Evolutionary conservation across 495 filamentous ascomycete species (phyloP).

Genomic region (Penicillium argentinense): DNA sequence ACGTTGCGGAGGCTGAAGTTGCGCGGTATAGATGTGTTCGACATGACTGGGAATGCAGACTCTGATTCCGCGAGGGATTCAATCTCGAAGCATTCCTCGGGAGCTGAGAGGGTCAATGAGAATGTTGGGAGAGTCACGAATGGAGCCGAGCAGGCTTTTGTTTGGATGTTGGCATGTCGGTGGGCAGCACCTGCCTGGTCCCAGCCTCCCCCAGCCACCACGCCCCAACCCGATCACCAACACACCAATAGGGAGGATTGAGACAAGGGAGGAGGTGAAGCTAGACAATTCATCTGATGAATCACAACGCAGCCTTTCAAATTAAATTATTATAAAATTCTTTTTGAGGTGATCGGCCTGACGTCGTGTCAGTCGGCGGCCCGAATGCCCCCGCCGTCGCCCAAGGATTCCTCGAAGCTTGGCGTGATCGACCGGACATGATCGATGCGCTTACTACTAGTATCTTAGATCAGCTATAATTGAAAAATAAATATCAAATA

Average conservation of each 20-base stretch:
- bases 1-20: constrained; percentile 36
- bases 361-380: constrained; percentile 3
- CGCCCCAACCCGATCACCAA: constrained; percentile 1
- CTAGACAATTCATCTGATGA: constrained; percentile 19
- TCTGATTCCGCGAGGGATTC: constrained; percentile 12
- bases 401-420: constrained; percentile 21
- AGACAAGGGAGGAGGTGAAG: constrained; percentile 18
- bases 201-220: constrained; percentile 36
- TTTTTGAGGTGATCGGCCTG: neutral
- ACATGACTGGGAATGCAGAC: constrained; percentile 23
- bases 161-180: constrained; percentile 21
- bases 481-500: neutral
- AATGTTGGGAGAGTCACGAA: constrained; percentile 6
- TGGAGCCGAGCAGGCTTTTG: constrained; percentile 23
- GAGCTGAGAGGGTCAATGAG: constrained; percentile 16
- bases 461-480: neutral
- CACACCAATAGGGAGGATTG: constrained; percentile 24
- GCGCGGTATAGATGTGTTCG: constrained; percentile 12
- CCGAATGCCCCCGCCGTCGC: constrained; percentile 6
- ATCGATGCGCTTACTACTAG: neutral
- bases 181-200: constrained; percentile 19
- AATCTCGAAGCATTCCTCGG: constrained; percentile 28
- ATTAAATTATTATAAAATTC: constrained; percentile 9
- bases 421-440: constrained; percentile 1
- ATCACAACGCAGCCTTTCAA: constrained; percentile 2